phyloP scores from a whole-genome alignment of 164 flowering plant genomes.

The Tetrastigma voinierianum region DNA sequence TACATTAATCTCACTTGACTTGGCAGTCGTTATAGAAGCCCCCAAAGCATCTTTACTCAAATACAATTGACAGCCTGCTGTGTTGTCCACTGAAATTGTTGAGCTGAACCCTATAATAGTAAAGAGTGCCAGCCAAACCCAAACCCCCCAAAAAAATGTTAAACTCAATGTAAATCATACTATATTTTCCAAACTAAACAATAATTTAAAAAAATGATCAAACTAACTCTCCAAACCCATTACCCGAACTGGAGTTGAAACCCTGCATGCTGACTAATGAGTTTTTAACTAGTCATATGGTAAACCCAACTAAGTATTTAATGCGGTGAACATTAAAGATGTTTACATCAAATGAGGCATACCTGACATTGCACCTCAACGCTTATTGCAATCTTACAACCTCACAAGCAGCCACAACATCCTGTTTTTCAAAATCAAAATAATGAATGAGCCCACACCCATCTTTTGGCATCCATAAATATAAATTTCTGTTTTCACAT shows the following conservation, averaged over 20 bases:
- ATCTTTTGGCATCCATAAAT: slow-evolving; percentile 1
- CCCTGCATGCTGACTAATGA: too few relatives aligned
- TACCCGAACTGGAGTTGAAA: too few relatives aligned
- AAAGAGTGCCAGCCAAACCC: too few relatives aligned
- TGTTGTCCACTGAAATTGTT: slow-evolving; percentile 90
- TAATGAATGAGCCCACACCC: neutral
- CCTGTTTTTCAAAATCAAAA: slow-evolving; percentile 42
- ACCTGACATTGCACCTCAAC: slow-evolving; percentile 99
- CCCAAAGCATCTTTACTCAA: slow-evolving; percentile 79
- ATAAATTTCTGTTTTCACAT: neutral
- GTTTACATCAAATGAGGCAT: slow-evolving; percentile 3
- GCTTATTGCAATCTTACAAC: slow-evolving; percentile 87
- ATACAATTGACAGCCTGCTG: slow-evolving; percentile 87
- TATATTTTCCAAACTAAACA: too few relatives aligned
- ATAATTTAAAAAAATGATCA: too few relatives aligned
- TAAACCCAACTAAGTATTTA: neutral
- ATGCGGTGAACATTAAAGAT: neutral
- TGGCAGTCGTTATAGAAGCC: slow-evolving; percentile 88
- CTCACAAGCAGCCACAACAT: slow-evolving; percentile 98
- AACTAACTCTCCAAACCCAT: too few relatives aligned
- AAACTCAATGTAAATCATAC: too few relatives aligned
- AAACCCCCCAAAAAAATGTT: too few relatives aligned
- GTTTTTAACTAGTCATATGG: too few relatives aligned
- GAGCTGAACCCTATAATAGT: slow-evolving; percentile 78
- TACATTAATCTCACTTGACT: slow-evolving; percentile 94